These are phyloP conservation scores for Phytophthora sp. DNA, from an alignment of 352 stramenopile genomes.

Conservation along the genomic window DNA sequence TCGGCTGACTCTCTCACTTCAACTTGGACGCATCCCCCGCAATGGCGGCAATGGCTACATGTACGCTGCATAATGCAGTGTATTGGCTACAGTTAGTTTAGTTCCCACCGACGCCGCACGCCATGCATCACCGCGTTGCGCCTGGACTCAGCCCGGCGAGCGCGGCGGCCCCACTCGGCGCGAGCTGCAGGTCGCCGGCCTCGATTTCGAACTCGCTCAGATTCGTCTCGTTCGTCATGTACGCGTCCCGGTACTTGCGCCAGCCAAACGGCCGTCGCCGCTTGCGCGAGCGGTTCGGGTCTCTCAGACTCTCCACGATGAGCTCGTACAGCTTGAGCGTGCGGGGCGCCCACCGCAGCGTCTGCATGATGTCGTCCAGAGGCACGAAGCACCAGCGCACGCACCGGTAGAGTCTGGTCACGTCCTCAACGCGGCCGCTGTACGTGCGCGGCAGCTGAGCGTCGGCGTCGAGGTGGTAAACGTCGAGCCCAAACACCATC, in stretches of 20 bases:
- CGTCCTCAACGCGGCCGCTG: slow-evolving; percentile 37
- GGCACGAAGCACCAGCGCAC: slow-evolving; percentile 67
- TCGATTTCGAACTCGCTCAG: slow-evolving; percentile 70
- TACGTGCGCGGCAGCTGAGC: slow-evolving; percentile 16
- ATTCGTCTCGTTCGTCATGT: slow-evolving; percentile 37
- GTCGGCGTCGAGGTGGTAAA: slow-evolving; percentile 1
- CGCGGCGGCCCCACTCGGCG: not conserved
- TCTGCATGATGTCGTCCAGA: slow-evolving; percentile 55
- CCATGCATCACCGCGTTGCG: too few species aligned
- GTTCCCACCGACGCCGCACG: too few species aligned
- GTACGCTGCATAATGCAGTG: too few species aligned
- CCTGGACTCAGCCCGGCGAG: not conserved
- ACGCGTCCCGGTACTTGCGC: slow-evolving; percentile 21
- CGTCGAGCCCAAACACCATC: slow-evolving; percentile 39
- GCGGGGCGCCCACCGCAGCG: slow-evolving; percentile 42
- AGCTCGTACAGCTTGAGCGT: slow-evolving; percentile 60
- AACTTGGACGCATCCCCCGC: too few species aligned
- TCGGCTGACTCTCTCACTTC: slow-evolving; percentile 5
- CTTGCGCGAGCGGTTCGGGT: slow-evolving; percentile 22
- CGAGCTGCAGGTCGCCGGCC: slow-evolving; percentile 41
- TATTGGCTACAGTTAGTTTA: too few species aligned
- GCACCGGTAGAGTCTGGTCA: slow-evolving; percentile 50
- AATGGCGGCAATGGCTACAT: too few species aligned
- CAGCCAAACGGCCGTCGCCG: slow-evolving; percentile 28
- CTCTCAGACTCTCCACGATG: slow-evolving; percentile 30